Evolutionary conservation across 768 basidiomycete species (phyloP).

Genomic region (Tulasnella calospora): DNA sequence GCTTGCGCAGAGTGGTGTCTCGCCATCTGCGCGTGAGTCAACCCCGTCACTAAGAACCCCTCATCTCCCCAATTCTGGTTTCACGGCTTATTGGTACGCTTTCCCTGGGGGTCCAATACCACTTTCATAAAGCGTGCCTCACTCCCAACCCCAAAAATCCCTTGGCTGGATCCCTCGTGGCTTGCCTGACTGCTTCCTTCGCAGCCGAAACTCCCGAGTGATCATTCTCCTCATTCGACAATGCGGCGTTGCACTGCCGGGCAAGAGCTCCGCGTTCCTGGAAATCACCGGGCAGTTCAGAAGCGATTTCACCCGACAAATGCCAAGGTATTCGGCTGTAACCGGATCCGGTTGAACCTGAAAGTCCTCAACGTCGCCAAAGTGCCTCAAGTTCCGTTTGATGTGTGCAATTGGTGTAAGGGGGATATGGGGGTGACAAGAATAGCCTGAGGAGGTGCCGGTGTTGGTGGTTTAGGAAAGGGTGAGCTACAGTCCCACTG

Average conservation of each 20-base stretch:
- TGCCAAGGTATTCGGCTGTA: constrained; percentile 78
- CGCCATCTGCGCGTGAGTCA: not conserved
- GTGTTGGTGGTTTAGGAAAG: constrained; percentile 56
- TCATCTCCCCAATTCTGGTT: constrained; percentile 47
- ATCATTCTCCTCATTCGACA: not conserved
- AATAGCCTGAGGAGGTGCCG: constrained; percentile 67
- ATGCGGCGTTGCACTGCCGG: not conserved
- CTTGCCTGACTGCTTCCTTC: constrained; percentile 55
- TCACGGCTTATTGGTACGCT: constrained; percentile 59
- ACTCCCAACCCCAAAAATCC: constrained; percentile 48
- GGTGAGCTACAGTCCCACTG: constrained; percentile 74
- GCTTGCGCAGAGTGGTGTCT: not conserved
- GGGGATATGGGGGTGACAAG: constrained; percentile 64
- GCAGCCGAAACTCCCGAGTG: constrained; percentile 39
- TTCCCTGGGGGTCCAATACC: constrained; percentile 73
- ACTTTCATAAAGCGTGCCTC: constrained; percentile 63
- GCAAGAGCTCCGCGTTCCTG: too few species aligned
- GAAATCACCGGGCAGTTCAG: constrained; percentile 10
- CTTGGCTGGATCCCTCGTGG: constrained; percentile 32
- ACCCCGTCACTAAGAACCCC: not conserved
- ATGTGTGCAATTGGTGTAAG: constrained; percentile 64
- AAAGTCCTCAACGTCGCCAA: constrained; percentile 61
- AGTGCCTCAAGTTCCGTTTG: constrained; percentile 55
- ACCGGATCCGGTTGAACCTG: constrained; percentile 73
- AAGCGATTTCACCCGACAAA: constrained; percentile 64